Base-by-base conservation (phyloP, 1,284 basidiomycete species). In the Golubevia pallescens region DNA sequence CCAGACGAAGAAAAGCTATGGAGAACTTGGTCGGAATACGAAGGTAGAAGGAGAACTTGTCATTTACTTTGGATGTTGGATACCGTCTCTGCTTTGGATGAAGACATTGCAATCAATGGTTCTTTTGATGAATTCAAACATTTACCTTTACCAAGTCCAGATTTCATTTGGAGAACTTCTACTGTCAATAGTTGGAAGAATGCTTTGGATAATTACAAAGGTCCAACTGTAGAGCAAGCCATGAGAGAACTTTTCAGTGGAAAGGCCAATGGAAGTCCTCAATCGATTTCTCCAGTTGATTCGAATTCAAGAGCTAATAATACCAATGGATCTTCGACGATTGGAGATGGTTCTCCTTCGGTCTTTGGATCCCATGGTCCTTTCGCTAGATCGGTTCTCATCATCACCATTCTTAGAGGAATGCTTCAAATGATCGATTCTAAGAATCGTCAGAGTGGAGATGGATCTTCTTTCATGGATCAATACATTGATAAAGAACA, bases 351-450 rank as follows among this genome's bases (percentile, higher is more conserved):
- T 5, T 52, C 67, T n/a, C 28, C 34, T 2, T 69, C 70, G 53
- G 64, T 79, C n/a, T 51, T 68, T 6, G 75, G 77, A 38, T 34
- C 65, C 34, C 71, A 76, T 53, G 77, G 77, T 1, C 75, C 77
- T 19, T 80, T 80, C 59, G 77, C 77, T 28, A 68, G 77, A 8
- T 61, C 77, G 21, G 67, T 74, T 21, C 73, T 76, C 67, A 66
- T 80, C 19, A 13, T 77, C 48, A 67, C 77, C n/a, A 62, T 80
- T 63, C 70, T 80, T 60, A 73, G 77, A 5, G 77, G 77, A 57
- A 76, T 80, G 60, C 66, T 78, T 13, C 73, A 74, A 24, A 67
- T 80, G 67, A 67, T 80, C 16, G 76, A 80, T n/a, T 73, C 34
- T 38, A 10, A 10, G 10, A 38, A 10, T 5, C 3, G 10, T 38